Base-by-base conservation (phyloP, 495 filamentous ascomycete genomes). In the Lasiosphaeris hirsuta region DNA sequence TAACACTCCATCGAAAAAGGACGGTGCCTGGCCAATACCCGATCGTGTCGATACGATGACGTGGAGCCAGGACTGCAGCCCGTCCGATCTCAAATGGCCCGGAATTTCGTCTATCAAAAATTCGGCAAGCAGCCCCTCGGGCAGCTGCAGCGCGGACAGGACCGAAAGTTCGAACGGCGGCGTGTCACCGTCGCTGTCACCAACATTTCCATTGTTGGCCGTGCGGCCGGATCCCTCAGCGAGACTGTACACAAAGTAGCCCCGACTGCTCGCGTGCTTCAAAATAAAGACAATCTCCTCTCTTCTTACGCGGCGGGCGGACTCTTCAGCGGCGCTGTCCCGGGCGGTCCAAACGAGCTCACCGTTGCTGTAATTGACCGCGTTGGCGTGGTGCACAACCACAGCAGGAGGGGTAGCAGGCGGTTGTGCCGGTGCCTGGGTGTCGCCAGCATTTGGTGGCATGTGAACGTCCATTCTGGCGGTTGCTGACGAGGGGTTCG, bases 11-110 rank as follows among this genome's bases (percentile, higher is more conserved):
- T 81, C 63, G 63, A 75, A 92, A 60, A 89, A 83, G 0, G 58
- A 39, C 9, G 70, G 61, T 0, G 89, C 88, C 14, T 75, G 73
- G 4, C 86, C 81, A 0, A 83, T 86, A 2, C 92, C 92, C 0
- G 92, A 94, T 9, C 66, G 68, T 0, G 81, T 87, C 5, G 91
- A 96, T 49, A 96, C 76, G 34, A 96, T 64, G 43, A 95, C 70
- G 58, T 90, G 80, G 0, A 90, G 36, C 11, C 47, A 50, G 18
- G 14, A 13, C 14, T 41, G 39, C 39, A 6, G 66, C 60, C 15
- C 56, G 3, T 55, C 54, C 10, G 60, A 63, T 11, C 52, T 58
- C n/a, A 81, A 57, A 48, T 77, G 65, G 7, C 56, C 43, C 1
- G 76, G 78, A 36, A 71, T 55, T 7, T 49, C 56, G 30, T 58